Evolutionary conservation across 1,139 yeast species (phyloP), one percentile per base, ranked within the genome.

Genomic region (Hemisphaericaspora lyxosophila): DNA sequence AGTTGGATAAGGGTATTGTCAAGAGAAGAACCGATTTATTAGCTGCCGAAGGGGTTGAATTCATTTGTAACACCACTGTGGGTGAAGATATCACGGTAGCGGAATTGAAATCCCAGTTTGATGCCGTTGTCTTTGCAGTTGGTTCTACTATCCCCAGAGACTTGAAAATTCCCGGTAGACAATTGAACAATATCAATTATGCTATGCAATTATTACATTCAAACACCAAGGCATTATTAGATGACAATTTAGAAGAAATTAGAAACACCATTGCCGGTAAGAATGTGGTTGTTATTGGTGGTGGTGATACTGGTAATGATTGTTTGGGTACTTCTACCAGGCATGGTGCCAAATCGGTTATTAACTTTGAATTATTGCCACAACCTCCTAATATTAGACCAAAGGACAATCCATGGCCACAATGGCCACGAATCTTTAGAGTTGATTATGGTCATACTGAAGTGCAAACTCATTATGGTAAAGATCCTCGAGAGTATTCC

Each of bases 291-390:
- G 97, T 92, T 42, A 90, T 92, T 71, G 98, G 98, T 57, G 98
- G 98, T 72, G 98, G 98, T 78, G 98, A 92, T 64, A 92, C 98
- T 31, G 98, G 98, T 79, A 92, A 92, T 60, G 98, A 92, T 73
- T 92, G 97, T 78, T 78, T 92, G 59, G 98, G 97, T 67, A 92
- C 98, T 27, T 81, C 97, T 22, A 92, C 95, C 31, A 85, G 98
- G 69, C 97, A 92, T 60, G 97, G 96, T 28, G 97, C 97, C 48
- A 82, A 85, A 61, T 85, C 95, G n/a, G 96, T 92, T 39, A 78
- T 85, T 50, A 92, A 92, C 75, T 92, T 92, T 62, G 98, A 92
- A 70, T 75, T 92, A 59, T 74, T 92, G 55, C 98, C 98, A 45
- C 81, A 83, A 56, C 98, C 98, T 47, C 89, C 97, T 34, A 74